Conservation (phyloP, 176 grass and related monocot species). For the Alloteropsis semialata region DNA sequence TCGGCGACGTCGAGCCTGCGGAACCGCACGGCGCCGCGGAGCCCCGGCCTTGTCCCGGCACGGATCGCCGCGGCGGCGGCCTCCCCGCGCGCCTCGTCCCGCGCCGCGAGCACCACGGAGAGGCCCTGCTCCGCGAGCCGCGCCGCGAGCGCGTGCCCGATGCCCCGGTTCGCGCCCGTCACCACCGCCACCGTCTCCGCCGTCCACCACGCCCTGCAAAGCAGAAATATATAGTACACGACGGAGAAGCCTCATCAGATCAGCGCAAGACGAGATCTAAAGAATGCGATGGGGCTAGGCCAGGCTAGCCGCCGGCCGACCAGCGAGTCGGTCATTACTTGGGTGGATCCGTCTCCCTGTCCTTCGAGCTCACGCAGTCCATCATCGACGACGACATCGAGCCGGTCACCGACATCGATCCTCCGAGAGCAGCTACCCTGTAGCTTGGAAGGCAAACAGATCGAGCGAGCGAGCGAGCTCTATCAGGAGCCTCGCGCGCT, state of each 20-base stretch:
- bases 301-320: no score
- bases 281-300: background rate
- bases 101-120: constrained; percentile 70
- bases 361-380: constrained; percentile 43
- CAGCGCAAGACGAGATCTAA: background rate
- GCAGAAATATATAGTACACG: no score
- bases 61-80: constrained; percentile 59
- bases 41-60: background rate
- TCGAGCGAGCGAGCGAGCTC: background rate
- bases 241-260: background rate
- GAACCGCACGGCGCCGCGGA: constrained; percentile 33
- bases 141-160: constrained; percentile 54
- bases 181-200: constrained; percentile 85
- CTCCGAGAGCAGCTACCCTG: background rate
- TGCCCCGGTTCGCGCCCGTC: constrained; percentile 90
- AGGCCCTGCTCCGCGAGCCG: constrained; percentile 67
- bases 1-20: constrained; percentile 64
- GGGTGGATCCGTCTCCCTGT: constrained; percentile 32
- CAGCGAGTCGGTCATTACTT: constrained; percentile 21
- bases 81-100: constrained; percentile 67
- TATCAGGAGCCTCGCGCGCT: background rate
- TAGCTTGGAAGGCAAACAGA: background rate
- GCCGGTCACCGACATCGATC: background rate
- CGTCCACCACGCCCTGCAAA: constrained; percentile 66
- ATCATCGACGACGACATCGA: constrained; percentile 7